These are phyloP conservation scores for Yamadazyma friedrichii DNA, from an alignment of 1,139 yeast genomes.

Conservation along the genomic window DNA sequence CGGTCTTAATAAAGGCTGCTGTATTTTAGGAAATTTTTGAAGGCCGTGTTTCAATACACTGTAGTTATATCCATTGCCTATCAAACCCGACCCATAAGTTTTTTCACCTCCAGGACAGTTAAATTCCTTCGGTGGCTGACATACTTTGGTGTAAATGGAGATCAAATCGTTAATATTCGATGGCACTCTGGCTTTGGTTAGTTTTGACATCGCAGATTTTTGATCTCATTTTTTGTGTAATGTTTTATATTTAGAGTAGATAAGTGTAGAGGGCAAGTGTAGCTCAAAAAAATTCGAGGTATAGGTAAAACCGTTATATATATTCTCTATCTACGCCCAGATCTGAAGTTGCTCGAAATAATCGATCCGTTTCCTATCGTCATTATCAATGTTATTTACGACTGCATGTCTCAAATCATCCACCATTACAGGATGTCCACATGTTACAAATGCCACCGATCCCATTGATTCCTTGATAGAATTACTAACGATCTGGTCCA, in stretches of 20 bases:
- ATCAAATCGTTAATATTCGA: neutral
- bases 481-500: conserved; percentile 31
- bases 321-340: conserved; percentile 29
- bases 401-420: conserved; percentile 46
- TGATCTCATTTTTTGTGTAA: no score
- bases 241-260: no score
- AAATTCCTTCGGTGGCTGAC: neutral
- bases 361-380: conserved; percentile 39
- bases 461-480: conserved; percentile 38
- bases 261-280: no score
- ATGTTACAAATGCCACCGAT: conserved; percentile 44
- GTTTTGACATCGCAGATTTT: neutral
- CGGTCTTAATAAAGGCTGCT: conserved; percentile 5
- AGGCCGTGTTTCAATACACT: conserved; percentile 1
- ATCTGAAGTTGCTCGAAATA: conserved; percentile 47
- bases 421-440: conserved; percentile 50
- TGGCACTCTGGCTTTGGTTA: conserved; percentile 3
- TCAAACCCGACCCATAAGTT: no score
- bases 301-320: no score
- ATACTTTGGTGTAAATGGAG: neutral
- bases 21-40: neutral
- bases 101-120: neutral
- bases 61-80: neutral
- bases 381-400: conserved; percentile 25
- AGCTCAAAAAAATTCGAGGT: no score